A percentile compares a stretch with the other conserved stretches of the same genome.
Evolutionary conservation across 192 early-diverging fungal genomes (phyloP).

Genomic region (Gigaspora rosea): DNA sequence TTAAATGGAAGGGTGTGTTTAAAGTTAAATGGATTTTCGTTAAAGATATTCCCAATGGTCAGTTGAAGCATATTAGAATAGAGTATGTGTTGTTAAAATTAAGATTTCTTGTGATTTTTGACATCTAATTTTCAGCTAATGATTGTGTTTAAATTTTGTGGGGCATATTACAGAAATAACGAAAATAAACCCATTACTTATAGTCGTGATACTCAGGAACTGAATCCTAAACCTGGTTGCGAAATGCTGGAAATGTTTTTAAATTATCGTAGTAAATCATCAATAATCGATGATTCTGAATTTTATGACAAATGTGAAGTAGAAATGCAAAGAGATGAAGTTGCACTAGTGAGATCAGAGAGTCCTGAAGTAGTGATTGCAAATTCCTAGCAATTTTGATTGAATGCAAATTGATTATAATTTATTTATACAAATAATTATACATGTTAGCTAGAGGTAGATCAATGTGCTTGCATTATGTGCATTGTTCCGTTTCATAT

Average conservation of each 20-base stretch:
- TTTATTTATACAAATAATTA: too few species aligned
- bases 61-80: slow-evolving; percentile 45
- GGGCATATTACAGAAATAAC: slow-evolving; percentile 35
- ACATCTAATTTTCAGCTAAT: too few species aligned
- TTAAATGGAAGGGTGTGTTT: slow-evolving; percentile 58
- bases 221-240: slow-evolving; percentile 47
- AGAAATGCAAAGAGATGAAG: slow-evolving; percentile 33
- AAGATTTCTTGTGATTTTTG: too few species aligned
- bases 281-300: slow-evolving; percentile 40
- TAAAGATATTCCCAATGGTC: slow-evolving; percentile 58
- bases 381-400: too few species aligned
- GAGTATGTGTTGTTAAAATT: slow-evolving; percentile 22
- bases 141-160: too few species aligned
- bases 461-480: too few species aligned
- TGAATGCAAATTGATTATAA: too few species aligned
- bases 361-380: too few species aligned
- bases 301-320: slow-evolving; percentile 40
- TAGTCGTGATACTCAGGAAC: slow-evolving; percentile 61
- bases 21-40: slow-evolving; percentile 55
- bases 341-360: neutral
- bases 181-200: slow-evolving; percentile 63
- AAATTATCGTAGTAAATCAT: slow-evolving; percentile 37
- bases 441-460: too few species aligned
- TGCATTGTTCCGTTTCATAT: too few species aligned
- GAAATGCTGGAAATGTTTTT: slow-evolving; percentile 53